Base-by-base conservation (phyloP, 2,329 filamentous ascomycete species). In the Alternaria solani region DNA sequence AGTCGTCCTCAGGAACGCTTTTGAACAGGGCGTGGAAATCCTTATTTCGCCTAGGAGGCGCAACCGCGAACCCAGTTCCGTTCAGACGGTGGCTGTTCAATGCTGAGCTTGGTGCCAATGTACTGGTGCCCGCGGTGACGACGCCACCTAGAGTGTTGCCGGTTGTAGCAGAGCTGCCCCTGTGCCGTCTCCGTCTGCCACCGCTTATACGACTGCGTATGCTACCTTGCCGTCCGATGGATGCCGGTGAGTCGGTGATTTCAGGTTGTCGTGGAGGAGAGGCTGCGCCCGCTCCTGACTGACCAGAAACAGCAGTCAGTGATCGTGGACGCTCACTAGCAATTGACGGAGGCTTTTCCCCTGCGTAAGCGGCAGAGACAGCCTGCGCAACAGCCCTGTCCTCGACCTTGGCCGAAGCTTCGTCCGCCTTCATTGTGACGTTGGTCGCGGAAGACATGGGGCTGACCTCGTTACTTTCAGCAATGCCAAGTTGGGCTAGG, bases 1-100 rank as follows among this genome's bases (percentile, higher is more conserved):
- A 97, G 78, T 99, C 95, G 72, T 99, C 95, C 67, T 98, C 94
- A 1, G 96, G 95, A 0, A 99, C 95, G 75, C 94, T 98, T 79
- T 95, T 91, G 83, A 99, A 99, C 2, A 97, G 82, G 60, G 87
- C 87, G 78, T 99, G 95, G 72, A 98, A 99, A 74, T 98, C 95
- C 49, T 93, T 88, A 79, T 99, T 99, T 57, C 96, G 88, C 81
- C 95, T 97, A 78, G 96, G 96, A 76, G 92, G 96, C 49, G 95
- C 95, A 65, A 98, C 93, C 51, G 95, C 94, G 76, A 99, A 99
- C 0, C 95, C 95, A 5, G 94, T 97, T 0, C 95, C 95, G 14
- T 95, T 97, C 65, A 96, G 84, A 65, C 94, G 93, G 44, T 92
- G 91, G 5, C 87, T 85, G 67, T 85, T 86, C 16, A 84, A 74